Evolutionary conservation across 108 stramenopile species (phyloP), one percentile per base, ranked within the genome.

Genomic region (Fragilaria crotonensis): DNA sequence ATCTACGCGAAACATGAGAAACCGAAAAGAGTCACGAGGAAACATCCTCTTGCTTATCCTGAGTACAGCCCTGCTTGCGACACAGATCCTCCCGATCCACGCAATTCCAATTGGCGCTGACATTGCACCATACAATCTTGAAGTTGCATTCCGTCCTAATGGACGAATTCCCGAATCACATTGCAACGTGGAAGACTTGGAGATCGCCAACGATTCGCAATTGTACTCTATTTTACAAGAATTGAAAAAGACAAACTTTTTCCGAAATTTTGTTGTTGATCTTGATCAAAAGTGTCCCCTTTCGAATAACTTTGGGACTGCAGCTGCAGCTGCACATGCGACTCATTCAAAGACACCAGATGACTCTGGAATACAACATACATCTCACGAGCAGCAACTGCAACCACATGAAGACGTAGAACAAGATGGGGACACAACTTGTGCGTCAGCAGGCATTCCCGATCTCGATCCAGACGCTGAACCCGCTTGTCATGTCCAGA

Each of bases 111-210:
- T n/a, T n/a, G n/a, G n/a, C n/a, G n/a, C n/a, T n/a, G n/a, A n/a
- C n/a, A n/a, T n/a, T n/a, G 36, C 36, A 14, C 14, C 36, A 41
- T 14, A 7, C 36, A 11, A 11, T 41, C 36, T 41, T 41, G 7
- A 7, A 11, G 36, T 11, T 41, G 11, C 36, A 41, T 30, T 30
- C 5, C 11, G 25, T n/a, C 60, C 70, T 17, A 19, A 48, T 9
- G 84, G 81, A n/a, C 80, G 71, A 1, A 85, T 91, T 33, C 84
- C 73, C 32, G 91, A 93, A 59, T 68, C 80, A 7, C 61, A 63
- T 2, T 93, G 91, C 66, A 79, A 86, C 59, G 76, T 88, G 18
- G 91, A 93, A 71, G 83, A 93, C 60, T 66, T 93, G 58, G 91
- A 93, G 68, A 58, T 72, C 22, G 91, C 91, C 70, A 93, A 93